Percentiles rank a stretch among this genome's conserved stretches.
phyloP scores from a whole-genome alignment of 1,284 basidiomycete genomes.

The Cystobasidiaceae sp. region DNA sequence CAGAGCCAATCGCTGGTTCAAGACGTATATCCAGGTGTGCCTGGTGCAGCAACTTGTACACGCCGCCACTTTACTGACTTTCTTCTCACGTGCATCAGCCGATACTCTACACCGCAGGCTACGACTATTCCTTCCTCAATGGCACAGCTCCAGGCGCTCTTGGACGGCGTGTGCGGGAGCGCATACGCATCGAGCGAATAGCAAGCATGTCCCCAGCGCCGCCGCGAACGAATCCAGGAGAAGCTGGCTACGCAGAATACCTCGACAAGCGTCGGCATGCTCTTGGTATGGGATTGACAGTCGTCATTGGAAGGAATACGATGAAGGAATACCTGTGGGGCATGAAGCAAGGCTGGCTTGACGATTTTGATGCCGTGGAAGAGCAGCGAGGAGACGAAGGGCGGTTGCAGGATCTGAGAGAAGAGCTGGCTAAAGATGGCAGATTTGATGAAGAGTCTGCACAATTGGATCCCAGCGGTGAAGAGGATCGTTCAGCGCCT shows the following conservation, averaged over 20 bases:
- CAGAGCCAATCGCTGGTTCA: constrained; percentile 77
- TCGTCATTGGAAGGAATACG: constrained; percentile 79
- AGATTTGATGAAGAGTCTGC: constrained; percentile 12
- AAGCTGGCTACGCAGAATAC: constrained; percentile 52
- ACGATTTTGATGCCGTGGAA: constrained; percentile 39
- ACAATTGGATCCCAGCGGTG: background rate
- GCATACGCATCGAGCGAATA: constrained; percentile 56
- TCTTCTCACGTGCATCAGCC: no score
- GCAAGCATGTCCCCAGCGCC: constrained; percentile 38
- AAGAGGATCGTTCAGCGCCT: background rate
- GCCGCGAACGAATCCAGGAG: constrained; percentile 11
- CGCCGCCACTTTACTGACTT: no score
- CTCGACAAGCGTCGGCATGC: constrained; percentile 57
- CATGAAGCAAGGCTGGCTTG: constrained; percentile 63
- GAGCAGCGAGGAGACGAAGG: constrained; percentile 34
- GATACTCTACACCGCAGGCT: constrained; percentile 82
- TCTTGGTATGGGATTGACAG: constrained; percentile 50
- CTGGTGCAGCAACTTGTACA: no score
- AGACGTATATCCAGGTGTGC: constrained; percentile 89
- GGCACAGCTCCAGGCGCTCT: constrained; percentile 83
- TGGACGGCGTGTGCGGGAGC: constrained; percentile 65
- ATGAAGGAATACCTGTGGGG: constrained; percentile 94
- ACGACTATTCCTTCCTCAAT: constrained; percentile 81
- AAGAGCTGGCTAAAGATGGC: constrained; percentile 26
- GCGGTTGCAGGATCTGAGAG: constrained; percentile 52